Conservation (phyloP, 257 asterid genomes). For the Nicotiana obtusifolia region DNA sequence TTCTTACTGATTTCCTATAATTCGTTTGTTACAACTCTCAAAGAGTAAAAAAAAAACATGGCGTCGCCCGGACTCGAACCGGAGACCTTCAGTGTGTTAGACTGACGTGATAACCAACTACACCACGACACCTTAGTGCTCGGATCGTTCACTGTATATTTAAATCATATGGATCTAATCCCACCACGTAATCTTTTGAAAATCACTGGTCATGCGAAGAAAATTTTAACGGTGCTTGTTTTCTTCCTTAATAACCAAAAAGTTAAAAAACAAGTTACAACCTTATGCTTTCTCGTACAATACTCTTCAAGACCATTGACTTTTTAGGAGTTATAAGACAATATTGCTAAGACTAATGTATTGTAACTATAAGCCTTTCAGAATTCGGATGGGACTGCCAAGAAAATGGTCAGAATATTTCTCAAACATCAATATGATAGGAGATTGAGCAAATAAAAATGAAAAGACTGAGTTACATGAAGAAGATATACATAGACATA, state of each 20-base stretch:
- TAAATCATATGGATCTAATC: too few species aligned
- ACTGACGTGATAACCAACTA: constrained; percentile 93
- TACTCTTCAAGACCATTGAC: not conserved
- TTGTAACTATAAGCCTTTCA: not conserved
- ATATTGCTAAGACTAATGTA: not conserved
- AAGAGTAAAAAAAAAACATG: too few species aligned
- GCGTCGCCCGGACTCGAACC: constrained; percentile 81
- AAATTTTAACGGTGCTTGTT: too few species aligned
- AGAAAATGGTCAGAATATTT: not conserved
- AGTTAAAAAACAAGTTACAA: too few species aligned
- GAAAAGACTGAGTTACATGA: not conserved
- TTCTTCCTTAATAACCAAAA: too few species aligned
- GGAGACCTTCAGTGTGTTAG: constrained; percentile 95
- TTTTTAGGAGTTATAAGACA: too few species aligned
- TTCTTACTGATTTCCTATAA: too few species aligned
- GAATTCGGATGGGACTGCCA: too few species aligned
- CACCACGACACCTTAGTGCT: constrained; percentile 56
- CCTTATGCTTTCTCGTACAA: not conserved
- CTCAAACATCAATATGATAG: not conserved
- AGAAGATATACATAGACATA: not conserved
- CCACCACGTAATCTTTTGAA: too few species aligned
- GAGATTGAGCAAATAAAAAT: not conserved
- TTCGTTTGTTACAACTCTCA: too few species aligned
- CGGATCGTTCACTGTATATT: too few species aligned
- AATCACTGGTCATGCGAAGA: too few species aligned